Evolutionary conservation across 1,139 yeast genomes (phyloP), one percentile per base, ranked within the genome.

Genomic region (Taphrina populina): DNA sequence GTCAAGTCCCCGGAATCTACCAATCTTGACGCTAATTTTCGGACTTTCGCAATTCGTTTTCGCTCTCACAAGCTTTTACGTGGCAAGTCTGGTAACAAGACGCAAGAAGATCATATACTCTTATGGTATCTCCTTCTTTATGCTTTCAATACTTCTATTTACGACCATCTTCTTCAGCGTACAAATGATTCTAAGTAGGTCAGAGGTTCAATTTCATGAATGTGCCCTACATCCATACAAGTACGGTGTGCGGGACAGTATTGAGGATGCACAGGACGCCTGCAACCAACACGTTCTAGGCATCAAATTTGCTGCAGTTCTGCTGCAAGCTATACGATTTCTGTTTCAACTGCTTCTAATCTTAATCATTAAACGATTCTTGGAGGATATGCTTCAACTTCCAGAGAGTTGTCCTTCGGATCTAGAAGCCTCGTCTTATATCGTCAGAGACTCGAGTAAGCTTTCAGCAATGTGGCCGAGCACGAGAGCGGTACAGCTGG

Each of bases 321-420:
- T 27, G n/a, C 11, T 40, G 23, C 34, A 24, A 13, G 34, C 23
- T 1, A n/a, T 40, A 15, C 8, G 45, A 26, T 40, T 40, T 13
- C 23, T 27, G 29, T 26, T 40, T n/a, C 45, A 40, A 13, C 23
- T 40, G 13, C 11, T 40, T 11, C 45, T 40, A 13, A 15, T 26
- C 20, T n/a, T 2, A 13, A 21, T 27, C 21, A 27, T 40, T 17
- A 26, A 26, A 23, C 6, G 13, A 13, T 26, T 40, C 20, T 17
- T 27, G 5, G 30, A 37, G 17, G 5, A 8, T 13, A 35, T 35
- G 43, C 43, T 37, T n/a, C n/a, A n/a, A n/a, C n/a, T n/a, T n/a
- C n/a, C n/a, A n/a, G n/a, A n/a, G n/a, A n/a, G n/a, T n/a, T n/a
- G n/a, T n/a, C n/a, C n/a, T n/a, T n/a, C n/a, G n/a, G n/a, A n/a